Evolutionary conservation across 345 rosid species (phyloP), one percentile per base, ranked within the genome.

Genomic region (Conringia planisiliqua): DNA sequence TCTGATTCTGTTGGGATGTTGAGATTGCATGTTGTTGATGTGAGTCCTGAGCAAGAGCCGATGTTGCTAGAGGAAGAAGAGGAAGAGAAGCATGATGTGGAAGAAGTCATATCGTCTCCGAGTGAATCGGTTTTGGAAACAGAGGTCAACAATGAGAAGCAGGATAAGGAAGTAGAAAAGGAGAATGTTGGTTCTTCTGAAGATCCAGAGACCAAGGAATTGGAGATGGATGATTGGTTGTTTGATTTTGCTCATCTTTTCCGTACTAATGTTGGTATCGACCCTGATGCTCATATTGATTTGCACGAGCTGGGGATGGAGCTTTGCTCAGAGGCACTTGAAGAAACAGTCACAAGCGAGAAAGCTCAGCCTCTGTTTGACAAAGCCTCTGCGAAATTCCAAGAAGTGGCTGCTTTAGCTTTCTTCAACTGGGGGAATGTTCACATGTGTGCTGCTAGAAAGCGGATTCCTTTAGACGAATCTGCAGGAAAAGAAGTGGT

Each of bases 301-400:
- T 82, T 92, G 80, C 97, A 95, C 62, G 99, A 95, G 80, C 84
- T 95, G 16, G 99, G 99, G 38, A 95, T 95, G 99, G 99, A 95
- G 84, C 88, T 89, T n/a, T 91, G 97, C 76, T 83, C 99, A 0
- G 97, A 95, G 85, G 97, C 99, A 4, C 83, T 95, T 4, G 99
- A 95, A 82, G 99, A 95, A 82, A 85, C 97, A 3, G 96, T 95
- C 16, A 91, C 99, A 4, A 87, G 97, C 11, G 97, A 91, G 70
- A 87, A 87, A 77, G 98, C 98, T 74, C 98, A 91, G 72, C 79
- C 56, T 32, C 89, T 93, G 7, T 93, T 95, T n/a, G 96, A 87
- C 39, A 90, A 87, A 83, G 35, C 35, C 7, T 7, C 35, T 32
- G 35, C 35, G 4, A 32, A 32, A 6, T 32, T 32, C 35, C 35